Conservation (phyloP, 1,284 basidiomycete genomes). For the Sporisorium reilianum region DNA sequence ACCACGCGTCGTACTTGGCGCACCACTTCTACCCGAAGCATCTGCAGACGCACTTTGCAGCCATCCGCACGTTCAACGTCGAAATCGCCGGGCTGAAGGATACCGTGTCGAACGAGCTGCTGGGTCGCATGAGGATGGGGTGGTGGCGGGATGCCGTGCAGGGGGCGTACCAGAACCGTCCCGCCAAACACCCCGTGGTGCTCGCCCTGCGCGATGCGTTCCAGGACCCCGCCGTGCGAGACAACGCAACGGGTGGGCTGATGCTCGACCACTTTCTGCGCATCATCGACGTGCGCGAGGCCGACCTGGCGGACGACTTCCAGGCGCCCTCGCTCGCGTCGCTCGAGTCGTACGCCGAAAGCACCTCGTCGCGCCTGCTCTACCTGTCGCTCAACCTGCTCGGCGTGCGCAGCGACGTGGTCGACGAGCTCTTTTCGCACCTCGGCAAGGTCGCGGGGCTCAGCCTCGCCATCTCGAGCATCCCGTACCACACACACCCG, state of each 20-base stretch:
- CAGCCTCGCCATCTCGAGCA: constrained; percentile 47
- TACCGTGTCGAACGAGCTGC: constrained; percentile 63
- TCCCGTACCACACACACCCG: constrained; percentile 64
- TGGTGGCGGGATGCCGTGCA: constrained; percentile 68
- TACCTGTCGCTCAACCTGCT: constrained; percentile 63
- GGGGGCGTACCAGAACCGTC: constrained; percentile 58
- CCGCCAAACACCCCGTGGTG: constrained; percentile 63
- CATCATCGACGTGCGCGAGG: constrained; percentile 66
- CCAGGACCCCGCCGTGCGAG: constrained; percentile 56
- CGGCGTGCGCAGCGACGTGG: constrained; percentile 38
- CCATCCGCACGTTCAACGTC: constrained; percentile 64
- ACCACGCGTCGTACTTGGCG: constrained; percentile 61
- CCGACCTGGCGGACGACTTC: constrained; percentile 57
- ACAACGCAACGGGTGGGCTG: constrained; percentile 51
- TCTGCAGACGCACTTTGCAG: constrained; percentile 64
- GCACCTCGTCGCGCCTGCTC: constrained; percentile 59
- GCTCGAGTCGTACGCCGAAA: constrained; percentile 63
- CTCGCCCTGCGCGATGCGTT: constrained; percentile 62
- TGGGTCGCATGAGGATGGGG: constrained; percentile 65
- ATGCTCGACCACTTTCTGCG: constrained; percentile 66
- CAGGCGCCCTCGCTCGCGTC: constrained; percentile 58
- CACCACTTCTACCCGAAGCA: constrained; percentile 60
- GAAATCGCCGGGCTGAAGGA: constrained; percentile 65
- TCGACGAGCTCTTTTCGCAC: constrained; percentile 67
- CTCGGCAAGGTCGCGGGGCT: constrained; percentile 67